Evolutionary conservation across 495 filamentous ascomycete species (phyloP), one percentile per base, ranked within the genome.

Genomic region (Lasiosphaeris hirsuta): DNA sequence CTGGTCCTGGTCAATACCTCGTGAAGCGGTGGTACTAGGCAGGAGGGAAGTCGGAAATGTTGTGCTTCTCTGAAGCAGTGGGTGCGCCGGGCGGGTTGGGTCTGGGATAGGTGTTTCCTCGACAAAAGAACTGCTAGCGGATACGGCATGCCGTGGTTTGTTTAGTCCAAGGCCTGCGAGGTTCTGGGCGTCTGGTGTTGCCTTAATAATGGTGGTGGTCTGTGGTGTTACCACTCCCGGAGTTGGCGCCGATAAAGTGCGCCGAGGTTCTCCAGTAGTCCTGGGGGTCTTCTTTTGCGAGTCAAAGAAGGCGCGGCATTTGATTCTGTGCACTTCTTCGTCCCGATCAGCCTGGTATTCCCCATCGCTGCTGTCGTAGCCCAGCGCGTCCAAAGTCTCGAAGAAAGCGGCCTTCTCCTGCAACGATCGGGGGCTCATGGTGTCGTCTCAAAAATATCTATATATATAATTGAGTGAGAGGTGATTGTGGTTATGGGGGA

Each of bases 381-480:
- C 59, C 4, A 71, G 59, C 1, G 61, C 59, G 37, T 69, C 63
- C n/a, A 71, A 38, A 13, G 46, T 42, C 7, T 61, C 49, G 19
- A 71, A 71, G 42, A 70, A 70, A 8, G 63, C 57, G 13, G 54
- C 15, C 42, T 72, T 72, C 36, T 69, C 67, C 8, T 51, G 17
- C 10, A 69, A 44, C 9, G 63, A 44, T 11, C 37, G 56, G 10
- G 52, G 54, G 13, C 38, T 47, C 67, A 69, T 67, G 7, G 53
- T 44, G 13, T 30, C 37, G 17, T 33, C 11, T 11, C 45, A 48
- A 35, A 7, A 33, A 23, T 30, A 30, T 30, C 5, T 30, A 30
- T 5, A 30, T 2, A 30, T 30, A 30, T 30, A 30, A 5, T 30
- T 30, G 23, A 30, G 23, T 30, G 23, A 30, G 23, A 30, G 5